Base-by-base conservation (phyloP, 1,284 basidiomycete genomes). In the Grifola frondosa region DNA sequence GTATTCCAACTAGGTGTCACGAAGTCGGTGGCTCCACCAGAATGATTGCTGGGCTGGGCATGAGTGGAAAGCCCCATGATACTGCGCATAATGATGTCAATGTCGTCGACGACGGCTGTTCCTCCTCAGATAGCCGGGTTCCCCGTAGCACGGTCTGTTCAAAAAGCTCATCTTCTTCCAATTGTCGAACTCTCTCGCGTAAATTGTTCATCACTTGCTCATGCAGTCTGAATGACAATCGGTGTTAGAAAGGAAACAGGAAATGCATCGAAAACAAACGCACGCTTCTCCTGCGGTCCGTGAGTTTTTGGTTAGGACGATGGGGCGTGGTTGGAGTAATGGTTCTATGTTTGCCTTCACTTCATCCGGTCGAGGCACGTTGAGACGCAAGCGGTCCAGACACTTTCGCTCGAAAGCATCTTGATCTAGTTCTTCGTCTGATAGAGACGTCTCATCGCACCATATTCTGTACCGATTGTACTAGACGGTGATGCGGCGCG, bases 401-500 rank as follows among this genome's bases (percentile, higher is more conserved):
- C 73, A 74, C 58, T 78, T 83, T 41, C 61, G 60, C 49, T 75
- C 74, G 50, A 87, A 81, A 0, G 64, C 71, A 22, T 62, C 57
- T 39, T 77, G 69, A 32, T 65, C 66, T 28, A 84, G 59, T 39
- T 80, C 80, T 8, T 60, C 60, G 54, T 88, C 84, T 11, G 74
- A 77, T 17, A 66, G 61, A 12, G 70, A 69, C 1, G 81, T 84
- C 52, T 80, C 76, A 58, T 88, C 85, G 69, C 70, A 6, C 70
- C 75, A 44, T 85, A 82, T 7, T 74, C 67, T 22, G 83, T 85
- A 39, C 81, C 84, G 30, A 88, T 73, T 6, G 85, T 85, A 49
- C 81, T 84, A 12, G 81, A 76, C 15, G 85, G 85, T 3, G 85
- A 88, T 1, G 83, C 74, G 5, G 78, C 73, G 16, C 84, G 80